Conservation (phyloP, 768 basidiomycete species). For the Cantharellus anzutake region DNA sequence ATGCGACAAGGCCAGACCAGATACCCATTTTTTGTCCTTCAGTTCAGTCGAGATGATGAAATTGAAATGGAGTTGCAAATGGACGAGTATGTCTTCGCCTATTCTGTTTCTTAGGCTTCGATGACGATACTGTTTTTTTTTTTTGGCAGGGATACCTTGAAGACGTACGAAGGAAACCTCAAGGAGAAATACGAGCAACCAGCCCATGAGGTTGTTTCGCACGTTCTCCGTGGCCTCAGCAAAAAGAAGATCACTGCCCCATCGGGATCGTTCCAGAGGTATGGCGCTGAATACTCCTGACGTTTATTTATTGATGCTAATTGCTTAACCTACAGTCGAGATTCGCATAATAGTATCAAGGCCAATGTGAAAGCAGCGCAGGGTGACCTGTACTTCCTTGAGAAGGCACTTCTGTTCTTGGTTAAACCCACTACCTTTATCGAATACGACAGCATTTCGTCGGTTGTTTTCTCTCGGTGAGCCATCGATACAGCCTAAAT, state of each 20-base stretch:
- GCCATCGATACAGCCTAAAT: background rate
- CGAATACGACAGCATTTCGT: constrained; percentile 76
- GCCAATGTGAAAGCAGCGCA: constrained; percentile 93
- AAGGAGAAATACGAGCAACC: constrained; percentile 91
- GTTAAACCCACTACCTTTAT: constrained; percentile 87
- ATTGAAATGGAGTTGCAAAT: constrained; percentile 90
- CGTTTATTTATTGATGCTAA: background rate
- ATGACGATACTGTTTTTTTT: background rate
- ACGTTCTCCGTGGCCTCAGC: constrained; percentile 79
- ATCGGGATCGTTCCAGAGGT: constrained; percentile 1
- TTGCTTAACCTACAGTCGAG: constrained; percentile 32
- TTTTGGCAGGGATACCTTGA: constrained; percentile 42
- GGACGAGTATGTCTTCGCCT: constrained; percentile 43
- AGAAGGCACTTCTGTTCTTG: constrained; percentile 95
- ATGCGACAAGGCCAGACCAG: constrained; percentile 96
- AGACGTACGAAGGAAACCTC: constrained; percentile 46
- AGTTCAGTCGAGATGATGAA: constrained; percentile 93
- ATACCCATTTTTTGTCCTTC: constrained; percentile 96
- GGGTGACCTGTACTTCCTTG: constrained; percentile 94
- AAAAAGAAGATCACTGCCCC: constrained; percentile 79
- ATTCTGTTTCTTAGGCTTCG: background rate
- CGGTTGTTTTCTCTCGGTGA: constrained; percentile 70
- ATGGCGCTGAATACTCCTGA: background rate
- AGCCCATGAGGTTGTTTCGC: constrained; percentile 86
- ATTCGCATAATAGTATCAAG: constrained; percentile 88